Conservation (phyloP, 2,329 filamentous ascomycete genomes). For the Drechmeria coniospora region DNA sequence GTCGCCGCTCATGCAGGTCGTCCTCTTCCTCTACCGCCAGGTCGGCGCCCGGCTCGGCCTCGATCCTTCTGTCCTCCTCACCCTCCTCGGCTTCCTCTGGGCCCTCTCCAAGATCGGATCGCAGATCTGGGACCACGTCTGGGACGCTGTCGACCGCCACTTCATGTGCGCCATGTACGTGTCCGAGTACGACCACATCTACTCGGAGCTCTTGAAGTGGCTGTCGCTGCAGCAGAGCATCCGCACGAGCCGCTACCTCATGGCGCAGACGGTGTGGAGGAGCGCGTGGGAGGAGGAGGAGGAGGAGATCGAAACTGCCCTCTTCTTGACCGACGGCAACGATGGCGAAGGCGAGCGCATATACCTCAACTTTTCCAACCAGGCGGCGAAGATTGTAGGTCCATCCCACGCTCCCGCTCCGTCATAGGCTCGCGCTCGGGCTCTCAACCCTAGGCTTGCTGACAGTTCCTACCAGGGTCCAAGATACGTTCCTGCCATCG, state of each 20-base stretch:
- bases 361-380: constrained; percentile 45
- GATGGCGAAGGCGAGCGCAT: constrained; percentile 19
- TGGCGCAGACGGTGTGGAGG: constrained; percentile 38
- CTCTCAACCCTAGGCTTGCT: too few relatives aligned
- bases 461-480: constrained; percentile 21
- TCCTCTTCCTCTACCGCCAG: constrained; percentile 30
- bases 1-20: constrained; percentile 24
- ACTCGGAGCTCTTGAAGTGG: constrained; percentile 42
- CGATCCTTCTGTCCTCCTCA: constrained; percentile 32
- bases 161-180: constrained; percentile 38
- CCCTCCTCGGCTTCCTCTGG: constrained; percentile 31
- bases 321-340: constrained; percentile 22
- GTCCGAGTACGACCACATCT: constrained; percentile 40
- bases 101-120: constrained; percentile 21
- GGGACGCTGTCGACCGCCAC: constrained; percentile 24
- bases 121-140: constrained; percentile 19
- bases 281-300: constrained; percentile 41
- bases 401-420: constrained; percentile 7
- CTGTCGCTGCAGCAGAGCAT: constrained; percentile 36
- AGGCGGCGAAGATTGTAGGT: constrained; percentile 36
- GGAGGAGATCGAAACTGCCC: constrained; percentile 25
- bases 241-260: constrained; percentile 33
- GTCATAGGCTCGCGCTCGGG: too few relatives aligned
- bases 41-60: constrained; percentile 29
- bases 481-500: constrained; percentile 37